A percentile compares a stretch with the other conserved stretches of the same genome.
Evolutionary conservation across 495 filamentous ascomycete species (phyloP).

Genomic region (Aspergillus incahuasiensis): DNA sequence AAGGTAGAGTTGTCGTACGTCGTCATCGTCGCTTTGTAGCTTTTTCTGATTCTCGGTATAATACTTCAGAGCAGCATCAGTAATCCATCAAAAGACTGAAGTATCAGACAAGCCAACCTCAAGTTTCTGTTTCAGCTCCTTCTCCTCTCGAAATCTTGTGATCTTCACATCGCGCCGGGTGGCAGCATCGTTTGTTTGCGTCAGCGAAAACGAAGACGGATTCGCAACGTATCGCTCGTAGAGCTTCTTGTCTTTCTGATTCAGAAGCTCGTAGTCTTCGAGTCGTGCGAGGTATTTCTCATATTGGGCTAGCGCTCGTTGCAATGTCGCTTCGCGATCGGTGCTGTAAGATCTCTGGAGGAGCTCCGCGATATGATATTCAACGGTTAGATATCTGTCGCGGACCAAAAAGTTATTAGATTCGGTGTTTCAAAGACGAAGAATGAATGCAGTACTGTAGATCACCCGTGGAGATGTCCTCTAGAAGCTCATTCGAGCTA

Average conservation of each 20-base stretch:
- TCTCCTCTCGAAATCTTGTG: slow-evolving; percentile 76
- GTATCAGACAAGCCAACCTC: slow-evolving; percentile 46
- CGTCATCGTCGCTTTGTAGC: slow-evolving; percentile 69
- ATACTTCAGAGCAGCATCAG: slow-evolving; percentile 43
- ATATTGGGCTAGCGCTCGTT: slow-evolving; percentile 59
- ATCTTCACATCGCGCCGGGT: slow-evolving; percentile 79
- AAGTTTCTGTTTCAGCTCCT: slow-evolving; percentile 77
- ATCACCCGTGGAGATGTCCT: slow-evolving; percentile 81
- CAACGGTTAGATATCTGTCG: slow-evolving; percentile 60
- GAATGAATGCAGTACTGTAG: slow-evolving; percentile 54
- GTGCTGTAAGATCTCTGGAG: slow-evolving; percentile 49
- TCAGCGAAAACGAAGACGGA: slow-evolving; percentile 63
- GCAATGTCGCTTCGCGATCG: slow-evolving; percentile 61
- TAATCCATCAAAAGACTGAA: background rate
- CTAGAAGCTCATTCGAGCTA: slow-evolving; percentile 83
- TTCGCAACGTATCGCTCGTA: slow-evolving; percentile 65
- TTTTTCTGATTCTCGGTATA: slow-evolving; percentile 55
- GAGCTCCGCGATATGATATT: slow-evolving; percentile 66
- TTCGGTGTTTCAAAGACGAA: background rate
- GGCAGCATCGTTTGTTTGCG: slow-evolving; percentile 63
- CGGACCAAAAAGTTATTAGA: slow-evolving; percentile 1
- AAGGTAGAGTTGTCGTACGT: slow-evolving; percentile 70
- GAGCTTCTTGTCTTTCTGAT: slow-evolving; percentile 60
- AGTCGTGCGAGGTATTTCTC: slow-evolving; percentile 72
- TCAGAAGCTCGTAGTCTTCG: slow-evolving; percentile 73